These are phyloP conservation scores for Auricularia cornea DNA, from an alignment of 768 basidiomycete genomes.

Conservation along the genomic window DNA sequence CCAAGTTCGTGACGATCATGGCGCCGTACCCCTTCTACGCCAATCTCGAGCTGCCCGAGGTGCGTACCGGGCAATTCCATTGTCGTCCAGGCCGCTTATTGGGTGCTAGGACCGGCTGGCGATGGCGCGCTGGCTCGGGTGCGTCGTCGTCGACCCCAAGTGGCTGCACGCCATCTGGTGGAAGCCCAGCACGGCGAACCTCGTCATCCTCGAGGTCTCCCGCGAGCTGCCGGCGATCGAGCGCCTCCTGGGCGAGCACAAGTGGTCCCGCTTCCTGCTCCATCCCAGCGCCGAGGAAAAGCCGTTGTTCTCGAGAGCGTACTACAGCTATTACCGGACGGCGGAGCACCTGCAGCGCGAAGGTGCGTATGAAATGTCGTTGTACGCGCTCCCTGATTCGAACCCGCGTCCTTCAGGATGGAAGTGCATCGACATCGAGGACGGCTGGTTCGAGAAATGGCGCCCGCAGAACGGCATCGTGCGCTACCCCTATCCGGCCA, in stretches of 20 bases:
- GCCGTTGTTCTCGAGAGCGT: slow-evolving; percentile 31
- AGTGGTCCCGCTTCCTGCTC: slow-evolving; percentile 39
- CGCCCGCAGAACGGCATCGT: slow-evolving; percentile 27
- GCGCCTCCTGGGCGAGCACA: slow-evolving; percentile 42
- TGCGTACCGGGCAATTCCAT: slow-evolving; percentile 16
- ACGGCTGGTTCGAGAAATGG: slow-evolving; percentile 33
- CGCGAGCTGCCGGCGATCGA: slow-evolving; percentile 27
- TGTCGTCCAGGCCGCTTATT: background rate
- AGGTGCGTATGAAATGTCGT: slow-evolving; percentile 25
- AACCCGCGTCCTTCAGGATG: slow-evolving; percentile 29
- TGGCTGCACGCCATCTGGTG: slow-evolving; percentile 36
- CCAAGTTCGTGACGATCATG: slow-evolving; percentile 38
- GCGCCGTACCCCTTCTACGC: slow-evolving; percentile 43
- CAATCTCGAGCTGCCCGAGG: slow-evolving; percentile 34
- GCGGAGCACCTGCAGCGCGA: slow-evolving; percentile 42
- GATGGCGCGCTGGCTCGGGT: slow-evolving; percentile 38
- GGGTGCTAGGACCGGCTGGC: background rate
- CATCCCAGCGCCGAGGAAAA: slow-evolving; percentile 32
- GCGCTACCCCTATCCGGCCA: slow-evolving; percentile 32
- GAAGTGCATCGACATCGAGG: slow-evolving; percentile 38
- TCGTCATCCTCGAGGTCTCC: slow-evolving; percentile 42
- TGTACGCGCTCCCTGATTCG: background rate
- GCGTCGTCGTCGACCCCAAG: slow-evolving; percentile 28
- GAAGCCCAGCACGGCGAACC: slow-evolving; percentile 37
- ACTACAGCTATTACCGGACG: slow-evolving; percentile 33